phyloP scores from a whole-genome alignment of 225 moss, liverwort and hornwort species.

The Polytrichum formosum region DNA sequence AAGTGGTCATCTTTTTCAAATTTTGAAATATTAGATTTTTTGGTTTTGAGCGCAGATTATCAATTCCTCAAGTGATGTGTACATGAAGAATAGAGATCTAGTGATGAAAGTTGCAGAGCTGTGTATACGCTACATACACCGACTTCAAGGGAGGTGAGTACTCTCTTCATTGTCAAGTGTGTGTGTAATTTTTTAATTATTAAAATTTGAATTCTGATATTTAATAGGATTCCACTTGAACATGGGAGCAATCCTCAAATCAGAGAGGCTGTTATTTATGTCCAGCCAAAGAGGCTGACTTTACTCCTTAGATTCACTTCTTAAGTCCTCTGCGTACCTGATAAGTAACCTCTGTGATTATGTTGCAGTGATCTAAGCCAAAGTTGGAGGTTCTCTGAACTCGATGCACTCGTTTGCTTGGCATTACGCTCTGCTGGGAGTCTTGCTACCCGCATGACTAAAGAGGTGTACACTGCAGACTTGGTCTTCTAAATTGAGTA shows the following conservation, averaged over 20 bases:
- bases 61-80: slow-evolving; percentile 57
- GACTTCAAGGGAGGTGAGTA: slow-evolving; percentile 49
- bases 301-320: no score
- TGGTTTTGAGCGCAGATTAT: slow-evolving; percentile 48
- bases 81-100: slow-evolving; percentile 60
- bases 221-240: no score
- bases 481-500: background rate
- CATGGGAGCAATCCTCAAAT: no score
- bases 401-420: slow-evolving; percentile 53
- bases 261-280: no score
- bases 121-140: slow-evolving; percentile 77
- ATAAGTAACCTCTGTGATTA: slow-evolving; percentile 5
- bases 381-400: slow-evolving; percentile 44
- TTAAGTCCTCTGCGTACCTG: no score
- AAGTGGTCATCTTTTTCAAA: background rate
- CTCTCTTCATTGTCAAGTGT: background rate
- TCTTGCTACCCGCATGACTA: slow-evolving; percentile 59
- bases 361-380: slow-evolving; percentile 34
- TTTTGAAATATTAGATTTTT: slow-evolving; percentile 2
- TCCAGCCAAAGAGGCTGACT: no score
- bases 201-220: no score
- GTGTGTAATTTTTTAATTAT: no score
- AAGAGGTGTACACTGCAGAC: slow-evolving; percentile 36
- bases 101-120: slow-evolving; percentile 70
- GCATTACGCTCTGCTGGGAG: slow-evolving; percentile 70